Percentiles rank a stretch among this genome's conserved stretches.
Evolutionary conservation across 805 yeast genomes (phyloP).

Genomic region (Wickerhamiella sergipiensis): DNA sequence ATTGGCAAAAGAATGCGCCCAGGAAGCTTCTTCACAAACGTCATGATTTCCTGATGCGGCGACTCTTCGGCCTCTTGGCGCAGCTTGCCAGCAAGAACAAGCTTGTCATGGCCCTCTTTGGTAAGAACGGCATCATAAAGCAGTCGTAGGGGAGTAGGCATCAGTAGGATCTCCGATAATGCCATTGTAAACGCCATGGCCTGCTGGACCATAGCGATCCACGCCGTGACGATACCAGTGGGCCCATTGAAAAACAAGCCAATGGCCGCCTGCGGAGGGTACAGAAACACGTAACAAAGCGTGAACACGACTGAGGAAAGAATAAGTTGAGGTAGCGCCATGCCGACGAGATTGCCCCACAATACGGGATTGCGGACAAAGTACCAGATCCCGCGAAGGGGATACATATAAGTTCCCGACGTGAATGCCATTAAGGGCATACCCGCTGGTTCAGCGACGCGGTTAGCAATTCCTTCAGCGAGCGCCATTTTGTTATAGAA

Average conservation of each 20-base stretch:
- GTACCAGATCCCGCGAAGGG: constrained; percentile 30
- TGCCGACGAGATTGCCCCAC: constrained; percentile 35
- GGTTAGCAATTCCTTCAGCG: neutral
- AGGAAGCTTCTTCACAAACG: constrained; percentile 27
- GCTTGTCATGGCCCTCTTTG: constrained; percentile 32
- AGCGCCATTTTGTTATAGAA: neutral
- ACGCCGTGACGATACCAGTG: constrained; percentile 34
- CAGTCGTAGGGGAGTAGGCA: constrained; percentile 34
- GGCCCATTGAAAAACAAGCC: constrained; percentile 37
- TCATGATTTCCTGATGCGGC: constrained; percentile 25
- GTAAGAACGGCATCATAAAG: constrained; percentile 36
- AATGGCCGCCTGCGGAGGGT: constrained; percentile 33
- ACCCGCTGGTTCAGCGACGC: constrained; percentile 13
- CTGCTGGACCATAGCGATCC: constrained; percentile 32
- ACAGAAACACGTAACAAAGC: constrained; percentile 28
- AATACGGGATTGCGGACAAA: constrained; percentile 29
- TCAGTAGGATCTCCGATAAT: constrained; percentile 30
- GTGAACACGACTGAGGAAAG: constrained; percentile 28
- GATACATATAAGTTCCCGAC: constrained; percentile 23
- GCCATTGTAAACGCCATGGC: constrained; percentile 31
- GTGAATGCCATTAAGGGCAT: constrained; percentile 15
- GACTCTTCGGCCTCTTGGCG: constrained; percentile 18
- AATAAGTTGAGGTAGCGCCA: constrained; percentile 33
- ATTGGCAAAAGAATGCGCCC: constrained; percentile 28
- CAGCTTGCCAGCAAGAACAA: constrained; percentile 30